Evolutionary conservation across 805 yeast genomes (phyloP).

Genomic region (Dipodascus geniculatus): DNA sequence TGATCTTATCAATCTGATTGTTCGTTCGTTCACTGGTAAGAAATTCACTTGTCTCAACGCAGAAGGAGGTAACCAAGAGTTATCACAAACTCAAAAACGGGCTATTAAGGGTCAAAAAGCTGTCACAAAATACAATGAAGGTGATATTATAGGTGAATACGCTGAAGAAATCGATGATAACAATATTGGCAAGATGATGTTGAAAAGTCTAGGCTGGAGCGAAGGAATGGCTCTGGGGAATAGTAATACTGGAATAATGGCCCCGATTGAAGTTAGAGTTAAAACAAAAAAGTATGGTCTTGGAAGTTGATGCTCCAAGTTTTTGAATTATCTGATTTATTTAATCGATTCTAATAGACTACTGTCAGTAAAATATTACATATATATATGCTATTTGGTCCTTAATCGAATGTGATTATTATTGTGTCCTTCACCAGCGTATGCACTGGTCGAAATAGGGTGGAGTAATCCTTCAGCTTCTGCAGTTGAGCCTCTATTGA

Average conservation of each 20-base stretch:
- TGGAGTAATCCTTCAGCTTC: not conserved
- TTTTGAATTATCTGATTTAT: too few relatives aligned
- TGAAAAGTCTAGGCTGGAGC: not conserved
- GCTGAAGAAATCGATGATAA: not conserved
- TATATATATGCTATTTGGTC: not conserved
- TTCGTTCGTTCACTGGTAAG: not conserved
- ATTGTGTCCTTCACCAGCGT: not conserved
- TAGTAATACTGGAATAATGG: not conserved
- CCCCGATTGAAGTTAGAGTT: not conserved
- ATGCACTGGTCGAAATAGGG: not conserved
- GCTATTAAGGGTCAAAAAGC: not conserved
- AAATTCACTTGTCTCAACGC: not conserved
- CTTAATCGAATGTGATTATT: not conserved
- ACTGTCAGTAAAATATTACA: too few relatives aligned
- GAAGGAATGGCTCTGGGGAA: not conserved
- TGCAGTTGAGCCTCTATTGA: not conserved
- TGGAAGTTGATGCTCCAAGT: conserved; percentile 3
- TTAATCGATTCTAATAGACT: too few relatives aligned
- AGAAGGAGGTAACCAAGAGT: not conserved
- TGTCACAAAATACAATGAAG: not conserved
- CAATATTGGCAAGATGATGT: not conserved
- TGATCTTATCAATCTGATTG: not conserved
- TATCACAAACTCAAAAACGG: not conserved
- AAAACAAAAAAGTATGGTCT: not conserved
- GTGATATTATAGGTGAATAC: not conserved